Percentiles rank a stretch among this genome's conserved stretches.
Conservation (phyloP, 164 flowering plant species). For the Akebia trifoliata region DNA sequence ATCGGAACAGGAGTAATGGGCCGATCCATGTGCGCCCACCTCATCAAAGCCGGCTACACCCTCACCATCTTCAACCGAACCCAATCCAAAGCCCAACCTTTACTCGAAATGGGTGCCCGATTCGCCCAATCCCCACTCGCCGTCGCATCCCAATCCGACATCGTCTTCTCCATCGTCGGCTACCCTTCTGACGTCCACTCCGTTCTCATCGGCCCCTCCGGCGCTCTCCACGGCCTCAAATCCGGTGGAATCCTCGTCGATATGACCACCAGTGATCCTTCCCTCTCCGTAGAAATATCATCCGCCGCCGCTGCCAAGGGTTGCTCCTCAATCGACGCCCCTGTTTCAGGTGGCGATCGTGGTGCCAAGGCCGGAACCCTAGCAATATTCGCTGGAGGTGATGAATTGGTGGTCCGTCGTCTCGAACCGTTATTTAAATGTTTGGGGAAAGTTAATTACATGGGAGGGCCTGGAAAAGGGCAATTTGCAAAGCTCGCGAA, state of each 20-base stretch:
- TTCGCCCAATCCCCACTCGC: constrained; percentile 56
- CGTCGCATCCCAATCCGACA: constrained; percentile 74
- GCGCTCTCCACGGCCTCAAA: constrained; percentile 59
- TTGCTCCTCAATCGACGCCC: constrained; percentile 74
- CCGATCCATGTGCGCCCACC: constrained; percentile 76
- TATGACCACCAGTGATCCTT: constrained; percentile 96
- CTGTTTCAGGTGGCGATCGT: constrained; percentile 92
- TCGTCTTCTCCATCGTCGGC: constrained; percentile 96
- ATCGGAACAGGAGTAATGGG: constrained; percentile 99
- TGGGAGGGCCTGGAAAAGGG: constrained; percentile 87
- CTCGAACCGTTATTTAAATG: constrained; percentile 53
- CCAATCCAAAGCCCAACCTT: constrained; percentile 73
- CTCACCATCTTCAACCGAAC: constrained; percentile 95
- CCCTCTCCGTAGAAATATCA: constrained; percentile 66
- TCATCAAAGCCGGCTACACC: constrained; percentile 76
- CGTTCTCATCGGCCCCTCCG: constrained; percentile 65
- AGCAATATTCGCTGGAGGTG: constrained; percentile 92
- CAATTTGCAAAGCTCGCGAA: constrained; percentile 82
- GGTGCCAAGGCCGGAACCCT: constrained; percentile 69
- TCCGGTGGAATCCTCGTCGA: constrained; percentile 68
- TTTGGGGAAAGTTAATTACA: constrained; percentile 76
- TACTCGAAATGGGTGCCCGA: constrained; percentile 67
- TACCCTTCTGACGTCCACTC: constrained; percentile 92
- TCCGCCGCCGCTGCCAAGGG: constrained; percentile 40
- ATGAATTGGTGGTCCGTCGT: constrained; percentile 29